Evolutionary conservation across 305 asterid species (phyloP).

Genomic region (Fraxinus baroniana): DNA sequence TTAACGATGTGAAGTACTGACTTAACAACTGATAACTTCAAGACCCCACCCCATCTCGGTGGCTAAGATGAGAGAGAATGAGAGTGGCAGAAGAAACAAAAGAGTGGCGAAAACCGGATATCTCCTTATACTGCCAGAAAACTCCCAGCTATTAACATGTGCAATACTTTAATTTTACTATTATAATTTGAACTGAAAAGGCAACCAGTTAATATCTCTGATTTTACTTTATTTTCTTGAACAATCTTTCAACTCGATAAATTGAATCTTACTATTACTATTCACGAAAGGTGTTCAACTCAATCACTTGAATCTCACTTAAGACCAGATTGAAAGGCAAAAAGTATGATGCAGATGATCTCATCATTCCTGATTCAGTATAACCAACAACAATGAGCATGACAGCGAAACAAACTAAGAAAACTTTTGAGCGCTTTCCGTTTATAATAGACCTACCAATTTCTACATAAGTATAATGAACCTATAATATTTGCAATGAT

Average conservation of each 20-base stretch:
- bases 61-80: background rate
- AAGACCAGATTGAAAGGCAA: background rate
- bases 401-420: background rate
- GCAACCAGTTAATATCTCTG: background rate
- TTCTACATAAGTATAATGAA: conserved; percentile 18
- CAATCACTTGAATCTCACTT: background rate
- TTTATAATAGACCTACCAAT: conserved; percentile 9
- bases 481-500: background rate
- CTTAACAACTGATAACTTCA: background rate
- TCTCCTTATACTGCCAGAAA: conserved; percentile 5
- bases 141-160: background rate
- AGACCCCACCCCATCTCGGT: background rate
- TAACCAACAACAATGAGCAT: background rate
- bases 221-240: background rate
- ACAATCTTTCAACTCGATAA: background rate
- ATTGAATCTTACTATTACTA: background rate
- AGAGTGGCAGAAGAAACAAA: background rate
- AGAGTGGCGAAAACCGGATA: background rate
- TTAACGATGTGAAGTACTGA: background rate
- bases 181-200: background rate
- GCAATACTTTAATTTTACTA: conserved; percentile 2
- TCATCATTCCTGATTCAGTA: background rate
- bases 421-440: background rate
- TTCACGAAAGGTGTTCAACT: background rate
- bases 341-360: background rate